Percentiles rank a stretch among this genome's conserved stretches.
Evolutionary conservation across 495 filamentous ascomycete genomes (phyloP).

Genomic region (Trichoderma reesei): DNA sequence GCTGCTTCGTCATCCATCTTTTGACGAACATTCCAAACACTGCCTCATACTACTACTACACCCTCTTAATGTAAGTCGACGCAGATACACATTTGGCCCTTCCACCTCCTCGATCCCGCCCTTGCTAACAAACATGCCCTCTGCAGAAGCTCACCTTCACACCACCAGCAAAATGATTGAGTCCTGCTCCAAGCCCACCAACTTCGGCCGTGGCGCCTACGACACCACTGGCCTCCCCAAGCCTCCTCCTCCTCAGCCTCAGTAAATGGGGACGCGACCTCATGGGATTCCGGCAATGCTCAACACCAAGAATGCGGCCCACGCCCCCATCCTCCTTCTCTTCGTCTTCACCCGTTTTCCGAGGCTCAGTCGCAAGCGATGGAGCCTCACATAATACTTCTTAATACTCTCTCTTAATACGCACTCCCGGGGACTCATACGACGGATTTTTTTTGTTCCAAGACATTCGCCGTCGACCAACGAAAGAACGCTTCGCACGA

Average conservation of each 20-base stretch:
- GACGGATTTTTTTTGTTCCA: not conserved
- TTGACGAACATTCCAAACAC: no score
- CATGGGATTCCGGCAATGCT: not conserved
- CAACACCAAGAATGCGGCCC: not conserved
- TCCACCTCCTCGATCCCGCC: not conserved
- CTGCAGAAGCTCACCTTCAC: conserved; percentile 7
- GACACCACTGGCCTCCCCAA: conserved; percentile 38
- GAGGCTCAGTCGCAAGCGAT: conserved; percentile 3
- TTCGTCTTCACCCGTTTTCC: not conserved
- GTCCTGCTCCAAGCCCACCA: conserved; percentile 14
- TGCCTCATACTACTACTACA: no score
- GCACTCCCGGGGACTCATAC: not conserved
- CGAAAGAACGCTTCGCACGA: conserved; percentile 13
- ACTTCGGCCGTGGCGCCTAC: conserved; percentile 40
- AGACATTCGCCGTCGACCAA: conserved; percentile 14
- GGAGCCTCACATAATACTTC: not conserved
- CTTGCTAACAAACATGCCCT: not conserved
- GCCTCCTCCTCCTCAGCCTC: conserved; percentile 34
- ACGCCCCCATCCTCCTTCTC: not conserved
- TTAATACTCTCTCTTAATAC: conserved; percentile 1
- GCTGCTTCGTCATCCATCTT: conserved; percentile 1
- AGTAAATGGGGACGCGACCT: conserved; percentile 17
- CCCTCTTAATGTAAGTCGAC: not conserved
- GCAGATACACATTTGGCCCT: not conserved
- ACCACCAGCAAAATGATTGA: conserved; percentile 23